Percentiles rank a stretch among this genome's conserved stretches.
Evolutionary conservation across 495 filamentous ascomycete species (phyloP).

Genomic region (Hyaloscypha bicolor): DNA sequence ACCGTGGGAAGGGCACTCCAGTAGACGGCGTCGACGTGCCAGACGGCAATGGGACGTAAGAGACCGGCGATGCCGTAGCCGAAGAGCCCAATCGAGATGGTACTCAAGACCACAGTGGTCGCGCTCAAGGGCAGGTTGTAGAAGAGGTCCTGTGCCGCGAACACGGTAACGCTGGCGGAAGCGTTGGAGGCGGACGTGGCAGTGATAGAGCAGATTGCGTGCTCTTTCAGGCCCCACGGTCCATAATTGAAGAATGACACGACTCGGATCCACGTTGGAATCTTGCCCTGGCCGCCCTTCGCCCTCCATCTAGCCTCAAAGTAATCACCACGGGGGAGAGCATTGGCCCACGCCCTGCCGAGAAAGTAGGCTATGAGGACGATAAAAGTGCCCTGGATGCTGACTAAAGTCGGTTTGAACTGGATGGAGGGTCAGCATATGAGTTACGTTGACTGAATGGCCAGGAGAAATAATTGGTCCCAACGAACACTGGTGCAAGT

Average conservation of each 20-base stretch:
- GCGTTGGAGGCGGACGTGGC: slow-evolving; percentile 48
- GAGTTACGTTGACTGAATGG: not conserved
- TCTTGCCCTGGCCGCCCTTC: slow-evolving; percentile 34
- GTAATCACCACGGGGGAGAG: slow-evolving; percentile 25
- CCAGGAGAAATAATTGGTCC: not conserved
- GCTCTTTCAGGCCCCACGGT: slow-evolving; percentile 79
- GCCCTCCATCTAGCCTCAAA: slow-evolving; percentile 24
- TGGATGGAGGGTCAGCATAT: slow-evolving; percentile 24
- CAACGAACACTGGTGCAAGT: not conserved
- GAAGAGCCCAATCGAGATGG: slow-evolving; percentile 49
- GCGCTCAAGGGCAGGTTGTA: slow-evolving; percentile 42
- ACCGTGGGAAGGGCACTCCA: slow-evolving; percentile 43
- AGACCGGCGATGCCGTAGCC: slow-evolving; percentile 58
- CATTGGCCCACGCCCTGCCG: slow-evolving; percentile 38
- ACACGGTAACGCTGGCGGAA: slow-evolving; percentile 36
- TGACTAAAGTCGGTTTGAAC: slow-evolving; percentile 49
- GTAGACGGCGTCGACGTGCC: slow-evolving; percentile 52
- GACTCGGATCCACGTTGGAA: slow-evolving; percentile 36
- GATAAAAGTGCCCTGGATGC: slow-evolving; percentile 46
- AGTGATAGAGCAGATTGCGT: slow-evolving; percentile 76
- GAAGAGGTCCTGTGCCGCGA: slow-evolving; percentile 48
- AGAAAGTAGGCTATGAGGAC: slow-evolving; percentile 43
- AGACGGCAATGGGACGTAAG: slow-evolving; percentile 54
- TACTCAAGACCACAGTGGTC: slow-evolving; percentile 41
- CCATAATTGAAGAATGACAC: slow-evolving; percentile 56